Base-by-base conservation (phyloP, 805 yeast genomes). In the Lachancea cidri region DNA sequence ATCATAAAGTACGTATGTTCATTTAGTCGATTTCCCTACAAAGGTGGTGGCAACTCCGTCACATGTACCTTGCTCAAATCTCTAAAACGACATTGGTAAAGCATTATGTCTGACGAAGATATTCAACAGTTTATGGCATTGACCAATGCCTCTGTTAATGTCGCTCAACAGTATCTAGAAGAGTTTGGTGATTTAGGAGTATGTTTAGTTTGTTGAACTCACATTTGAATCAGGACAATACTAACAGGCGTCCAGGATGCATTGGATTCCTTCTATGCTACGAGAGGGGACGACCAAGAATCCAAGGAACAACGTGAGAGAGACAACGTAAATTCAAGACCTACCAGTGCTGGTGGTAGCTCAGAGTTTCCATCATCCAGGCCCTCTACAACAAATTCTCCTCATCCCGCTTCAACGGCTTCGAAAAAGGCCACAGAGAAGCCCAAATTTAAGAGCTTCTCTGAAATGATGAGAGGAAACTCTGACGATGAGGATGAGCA, bases 401-500 rank as follows among this genome's bases (percentile, higher is more conserved):
- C 41, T 9, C 42, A 35, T 32, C 32, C 38, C 17, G 34, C 53
- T 16, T 30, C 55, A 36, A 29, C 45, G 29, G 34, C 44, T 14
- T 33, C 43, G 4, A 46, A 27, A 11, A 39, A 41, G 17, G 29
- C n/a, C n/a, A n/a, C 38, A 14, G 47, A 47, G 8, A 50, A 52
- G 30, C 47, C 64, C n/a, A 62, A 53, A 33, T 68, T 68, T 44
- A 67, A 65, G 58, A 60, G 67, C 33, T 68, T 70, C 39, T 58
- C 66, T 22, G 67, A 69, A 42, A 49, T 70, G 54, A 51, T 63
- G 6, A 58, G 60, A 38, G 62, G 50, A 9, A 60, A 61, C 16
- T 64, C 63, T 17, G 65, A 63, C 14, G 74, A 69, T 5, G 76
- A 69, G n/a, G 79, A 74, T 46, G 81, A 76, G 43, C 73, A 72